phyloP scores from a whole-genome alignment of 371 early-diverging fungal genomes.

The Lichtheimia corymbifera region DNA sequence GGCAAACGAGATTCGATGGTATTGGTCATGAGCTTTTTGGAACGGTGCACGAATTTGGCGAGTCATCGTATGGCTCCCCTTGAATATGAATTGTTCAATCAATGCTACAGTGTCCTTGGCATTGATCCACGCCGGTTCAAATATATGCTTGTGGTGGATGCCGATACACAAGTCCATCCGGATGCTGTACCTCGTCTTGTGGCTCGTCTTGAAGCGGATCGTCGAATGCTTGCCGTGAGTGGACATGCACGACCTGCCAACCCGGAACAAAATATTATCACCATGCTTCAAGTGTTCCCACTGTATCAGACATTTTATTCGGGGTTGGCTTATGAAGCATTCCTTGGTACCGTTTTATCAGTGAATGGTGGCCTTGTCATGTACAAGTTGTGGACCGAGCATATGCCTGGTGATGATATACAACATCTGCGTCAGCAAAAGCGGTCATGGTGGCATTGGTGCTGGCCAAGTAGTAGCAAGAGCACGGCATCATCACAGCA shows the following conservation, averaged over 20 bases:
- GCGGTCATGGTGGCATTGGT: neutral
- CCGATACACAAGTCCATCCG: constrained; percentile 45
- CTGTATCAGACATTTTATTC: constrained; percentile 43
- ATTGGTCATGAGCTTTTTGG: constrained; percentile 42
- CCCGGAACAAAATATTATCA: constrained; percentile 45
- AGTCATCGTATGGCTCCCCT: constrained; percentile 41
- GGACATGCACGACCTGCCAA: constrained; percentile 52
- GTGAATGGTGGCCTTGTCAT: constrained; percentile 47
- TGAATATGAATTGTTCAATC: constrained; percentile 50
- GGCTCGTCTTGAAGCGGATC: constrained; percentile 38
- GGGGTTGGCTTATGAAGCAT: constrained; percentile 47
- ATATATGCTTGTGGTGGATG: constrained; percentile 49
- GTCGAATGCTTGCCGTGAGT: constrained; percentile 44
- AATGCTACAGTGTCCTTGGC: constrained; percentile 47
- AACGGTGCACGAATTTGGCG: constrained; percentile 48
- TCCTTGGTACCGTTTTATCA: constrained; percentile 36
- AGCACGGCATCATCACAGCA: constrained; percentile 14
- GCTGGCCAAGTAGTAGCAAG: constrained; percentile 1
- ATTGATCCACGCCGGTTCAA: constrained; percentile 50
- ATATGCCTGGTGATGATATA: neutral
- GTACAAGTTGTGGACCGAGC: constrained; percentile 50
- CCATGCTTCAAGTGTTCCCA: constrained; percentile 54
- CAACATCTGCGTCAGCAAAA: neutral
- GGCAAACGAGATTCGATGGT: constrained; percentile 54
- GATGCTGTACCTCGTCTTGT: constrained; percentile 39